Evolutionary conservation across 768 basidiomycete genomes (phyloP), one percentile per base, ranked within the genome.

Genomic region (Holtermannia corniformis): DNA sequence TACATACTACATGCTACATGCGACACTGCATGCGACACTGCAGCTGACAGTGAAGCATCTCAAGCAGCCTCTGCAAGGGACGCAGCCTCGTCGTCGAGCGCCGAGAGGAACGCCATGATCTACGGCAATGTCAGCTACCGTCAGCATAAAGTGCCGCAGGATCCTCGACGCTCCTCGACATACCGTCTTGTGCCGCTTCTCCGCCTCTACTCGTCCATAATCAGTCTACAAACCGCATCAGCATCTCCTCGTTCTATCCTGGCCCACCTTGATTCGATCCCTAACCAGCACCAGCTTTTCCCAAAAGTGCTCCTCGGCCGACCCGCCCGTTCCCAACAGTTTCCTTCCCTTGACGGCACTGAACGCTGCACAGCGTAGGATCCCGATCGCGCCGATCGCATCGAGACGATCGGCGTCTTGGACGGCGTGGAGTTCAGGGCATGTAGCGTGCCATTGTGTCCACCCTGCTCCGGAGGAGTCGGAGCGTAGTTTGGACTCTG

Each of bases 381-480:
- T 77, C 19, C 85, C 85, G 55, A 87, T 82, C n/a, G 82, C 83
- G 13, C 85, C 85, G 37, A 87, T 85, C 7, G 85, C 85, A 65
- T 87, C 85, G 25, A 87, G 71, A 46, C 85, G 76, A 66, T 86
- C 85, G 2, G 84, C 84, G 68, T 87, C 85, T 68, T 86, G 86
- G 0, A 86, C 84, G 55, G 82, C 88, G 65, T 86, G 85, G 25
- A 91, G 77, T 66, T 91, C 89, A 1, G 78, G 57, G 62, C 86
- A 89, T 26, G 75, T 72, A 4, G 78, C 72, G 58, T 88, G 84
- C 86, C 86, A 87, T 20, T 75, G 73, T 2, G 76, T 78, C 75
- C 84, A 80, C 49, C 73, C 55, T 0, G 80, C 82, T n/a, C n/a
- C n/a, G 1, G 72, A 67, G 47, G n/a, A n/a, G n/a, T n/a, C n/a